Base-by-base conservation (phyloP, 306 rosid species). In the Sindora glabra region DNA sequence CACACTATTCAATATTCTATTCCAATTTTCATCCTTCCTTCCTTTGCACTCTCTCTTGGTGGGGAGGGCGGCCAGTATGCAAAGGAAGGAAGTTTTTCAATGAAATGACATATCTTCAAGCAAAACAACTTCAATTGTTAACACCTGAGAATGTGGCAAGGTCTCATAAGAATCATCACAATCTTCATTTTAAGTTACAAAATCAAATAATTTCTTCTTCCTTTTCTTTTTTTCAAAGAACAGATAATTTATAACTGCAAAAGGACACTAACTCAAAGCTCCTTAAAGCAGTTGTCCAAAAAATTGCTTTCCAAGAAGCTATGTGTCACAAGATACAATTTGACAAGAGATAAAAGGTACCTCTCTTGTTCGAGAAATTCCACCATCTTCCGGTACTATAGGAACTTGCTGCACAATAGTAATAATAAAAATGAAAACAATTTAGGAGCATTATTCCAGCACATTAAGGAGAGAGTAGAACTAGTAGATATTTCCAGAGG, bases 311-410 rank as follows among this genome's bases (percentile, higher is more conserved):
- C 52, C 52, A 26, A 57, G 49, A 44, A 44, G 67, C 8, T 19
- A 52, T 67, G 57, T 30, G 42, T 30, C 15, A 54, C 30, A 11
- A 40, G 13, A 56, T 17, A 22, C 8, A 51, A 39, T 48, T 54
- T 30, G 13, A 62, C 26, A 64, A 68, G 26, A 46, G 15, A 59
- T 41, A 54, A 41, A 65, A 58, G 22, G 46, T 84, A 90, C 97
- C 97, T 82, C 41, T 80, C 86, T 82, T 24, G 71, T 68, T 47
- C 27, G 77, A 49, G 83, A 74, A 62, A 56, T 80, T 70, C 64
- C 83, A 56, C 94, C 95, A 73, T 90, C 95, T 59, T 85, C 87
- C 3, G 51, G 46, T 26, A 78, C 76, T 67, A 86, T 78, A 3
- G 89, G 86, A 2, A 55, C 67, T 76, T 67, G 76, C 97, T 86